Conservation (phyloP, 1,284 basidiomycete genomes). For the Boletus calvinii region DNA sequence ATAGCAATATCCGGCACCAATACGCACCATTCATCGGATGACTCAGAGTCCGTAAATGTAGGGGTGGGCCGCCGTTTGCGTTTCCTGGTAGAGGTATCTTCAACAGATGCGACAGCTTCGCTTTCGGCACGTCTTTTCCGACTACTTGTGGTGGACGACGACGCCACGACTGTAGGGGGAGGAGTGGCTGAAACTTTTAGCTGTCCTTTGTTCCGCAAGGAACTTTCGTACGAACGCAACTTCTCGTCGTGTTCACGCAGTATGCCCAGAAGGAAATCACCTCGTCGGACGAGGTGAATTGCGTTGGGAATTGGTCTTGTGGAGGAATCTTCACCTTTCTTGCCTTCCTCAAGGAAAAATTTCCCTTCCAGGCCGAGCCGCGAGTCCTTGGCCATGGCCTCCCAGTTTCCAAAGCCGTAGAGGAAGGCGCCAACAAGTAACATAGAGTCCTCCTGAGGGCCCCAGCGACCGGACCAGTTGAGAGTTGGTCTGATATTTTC, state of each 20-base stretch:
- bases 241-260: constrained; percentile 94
- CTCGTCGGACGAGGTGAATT: constrained; percentile 95
- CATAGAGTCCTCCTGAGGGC: constrained; percentile 90
- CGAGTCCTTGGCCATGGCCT: constrained; percentile 88
- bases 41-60: constrained; percentile 88
- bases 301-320: constrained; percentile 90
- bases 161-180: constrained; percentile 62
- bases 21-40: constrained; percentile 82
- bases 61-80: constrained; percentile 87
- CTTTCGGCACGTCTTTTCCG: constrained; percentile 77
- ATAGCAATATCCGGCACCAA: not conserved
- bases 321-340: constrained; percentile 81
- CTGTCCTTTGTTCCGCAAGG: constrained; percentile 62
- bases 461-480: constrained; percentile 97
- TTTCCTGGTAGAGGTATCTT: constrained; percentile 66
- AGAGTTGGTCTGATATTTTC: constrained; percentile 92
- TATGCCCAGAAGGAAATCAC: constrained; percentile 90
- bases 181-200: constrained; percentile 68
- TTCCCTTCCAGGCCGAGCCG: constrained; percentile 85
- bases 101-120: constrained; percentile 76
- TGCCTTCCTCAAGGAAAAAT: constrained; percentile 97
- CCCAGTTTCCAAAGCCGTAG: constrained; percentile 98
- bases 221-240: constrained; percentile 78
- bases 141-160: constrained; percentile 59
- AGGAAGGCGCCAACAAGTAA: constrained; percentile 91